Evolutionary conservation across 495 filamentous ascomycete species (phyloP).

Genomic region (Clavariopsis aquatica): DNA sequence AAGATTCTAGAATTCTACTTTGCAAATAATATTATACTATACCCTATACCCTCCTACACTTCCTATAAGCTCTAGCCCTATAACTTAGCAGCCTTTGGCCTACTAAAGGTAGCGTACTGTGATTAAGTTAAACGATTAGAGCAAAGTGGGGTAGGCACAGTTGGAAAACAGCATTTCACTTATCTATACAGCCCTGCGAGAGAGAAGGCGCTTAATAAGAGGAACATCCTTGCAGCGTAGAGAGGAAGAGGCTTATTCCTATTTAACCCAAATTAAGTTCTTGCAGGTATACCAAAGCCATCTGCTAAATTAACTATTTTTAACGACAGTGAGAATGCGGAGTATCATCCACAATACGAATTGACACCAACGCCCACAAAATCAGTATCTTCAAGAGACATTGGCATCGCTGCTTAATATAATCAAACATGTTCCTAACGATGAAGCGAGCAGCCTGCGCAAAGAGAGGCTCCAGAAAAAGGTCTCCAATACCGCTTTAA

Average conservation of each 20-base stretch:
- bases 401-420: slow-evolving; percentile 11
- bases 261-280: slow-evolving; percentile 28
- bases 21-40: too few species aligned
- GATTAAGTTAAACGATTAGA: too few species aligned
- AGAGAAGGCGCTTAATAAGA: slow-evolving; percentile 9
- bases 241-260: slow-evolving; percentile 18
- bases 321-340: slow-evolving; percentile 9
- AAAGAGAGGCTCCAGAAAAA: slow-evolving; percentile 7
- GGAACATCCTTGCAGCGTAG: slow-evolving; percentile 23
- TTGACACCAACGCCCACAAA: neutral
- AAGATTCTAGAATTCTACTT: too few species aligned
- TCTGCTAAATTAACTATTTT: slow-evolving; percentile 5
- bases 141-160: too few species aligned
- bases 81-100: too few species aligned
- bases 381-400: slow-evolving; percentile 2
- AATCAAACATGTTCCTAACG: slow-evolving; percentile 15
- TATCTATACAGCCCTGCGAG: slow-evolving; percentile 30
- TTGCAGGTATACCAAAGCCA: slow-evolving; percentile 19
- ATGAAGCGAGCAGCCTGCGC: slow-evolving; percentile 8
- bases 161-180: too few species aligned
- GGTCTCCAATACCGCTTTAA: slow-evolving; percentile 2
- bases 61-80: too few species aligned
- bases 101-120: too few species aligned
- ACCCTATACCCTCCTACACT: too few species aligned
- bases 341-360: neutral